Conservation (phyloP, 2,329 filamentous ascomycete genomes). For the Apiospora kogelbergensis region DNA sequence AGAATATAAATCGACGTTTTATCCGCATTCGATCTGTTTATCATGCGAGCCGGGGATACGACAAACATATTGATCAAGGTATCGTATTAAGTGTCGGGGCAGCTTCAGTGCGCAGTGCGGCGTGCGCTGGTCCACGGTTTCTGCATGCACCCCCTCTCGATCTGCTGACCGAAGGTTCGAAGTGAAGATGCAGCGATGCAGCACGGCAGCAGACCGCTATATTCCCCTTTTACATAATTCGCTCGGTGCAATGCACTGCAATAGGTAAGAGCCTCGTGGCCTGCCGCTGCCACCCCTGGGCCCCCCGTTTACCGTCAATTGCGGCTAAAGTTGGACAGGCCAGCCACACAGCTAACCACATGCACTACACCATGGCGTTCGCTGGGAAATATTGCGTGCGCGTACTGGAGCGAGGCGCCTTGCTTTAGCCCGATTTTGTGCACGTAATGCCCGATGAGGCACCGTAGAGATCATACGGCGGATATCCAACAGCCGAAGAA, state of each 20-base stretch:
- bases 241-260: not conserved
- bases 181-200: not conserved
- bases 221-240: not conserved
- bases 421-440: not conserved
- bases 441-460: not conserved
- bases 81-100: not conserved
- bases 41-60: not conserved
- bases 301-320: not conserved
- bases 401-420: not conserved
- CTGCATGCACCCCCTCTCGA: not conserved
- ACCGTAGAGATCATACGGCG: not conserved
- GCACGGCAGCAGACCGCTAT: not conserved
- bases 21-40: not conserved
- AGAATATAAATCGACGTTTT: not conserved
- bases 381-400: not conserved
- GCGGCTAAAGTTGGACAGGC: not conserved
- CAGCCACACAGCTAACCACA: not conserved
- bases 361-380: not conserved
- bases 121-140: not conserved
- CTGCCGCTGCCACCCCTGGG: not conserved
- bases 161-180: not conserved
- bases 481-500: not conserved
- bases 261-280: not conserved
- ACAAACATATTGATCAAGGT: not conserved
- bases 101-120: not conserved